phyloP scores from a whole-genome alignment of 805 yeast genomes.

The Metschnikowia noctiluminum region DNA sequence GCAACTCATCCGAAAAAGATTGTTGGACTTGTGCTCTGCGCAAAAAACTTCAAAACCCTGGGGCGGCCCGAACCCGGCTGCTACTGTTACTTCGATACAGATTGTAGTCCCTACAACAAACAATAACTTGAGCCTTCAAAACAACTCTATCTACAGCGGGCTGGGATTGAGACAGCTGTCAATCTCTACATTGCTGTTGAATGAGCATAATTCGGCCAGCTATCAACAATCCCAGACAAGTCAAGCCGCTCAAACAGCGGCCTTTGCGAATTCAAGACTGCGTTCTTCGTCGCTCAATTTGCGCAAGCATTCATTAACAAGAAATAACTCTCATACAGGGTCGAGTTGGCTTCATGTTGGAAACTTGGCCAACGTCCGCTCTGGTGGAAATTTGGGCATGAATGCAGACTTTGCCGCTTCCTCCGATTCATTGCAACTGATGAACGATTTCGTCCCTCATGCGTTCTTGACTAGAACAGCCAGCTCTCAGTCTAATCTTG shows the following conservation, averaged over 20 bases:
- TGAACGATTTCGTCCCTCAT: conserved; percentile 44
- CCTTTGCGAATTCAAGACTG: conserved; percentile 25
- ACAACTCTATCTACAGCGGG: conserved; percentile 15
- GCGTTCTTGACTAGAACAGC: conserved; percentile 29
- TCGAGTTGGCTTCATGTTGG: conserved; percentile 45
- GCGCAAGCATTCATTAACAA: conserved; percentile 42
- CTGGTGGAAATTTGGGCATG: conserved; percentile 15
- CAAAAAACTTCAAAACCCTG: conserved; percentile 13
- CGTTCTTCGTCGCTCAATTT: conserved; percentile 35
- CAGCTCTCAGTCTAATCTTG: conserved; percentile 20
- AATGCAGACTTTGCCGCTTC: conserved; percentile 26
- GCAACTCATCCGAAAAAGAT: conserved; percentile 40
- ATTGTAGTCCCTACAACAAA: conserved; percentile 10
- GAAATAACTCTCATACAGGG: conserved; percentile 37
- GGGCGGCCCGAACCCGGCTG: conserved; percentile 5
- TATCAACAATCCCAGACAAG: conserved; percentile 20
- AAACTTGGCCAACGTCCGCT: conserved; percentile 33
- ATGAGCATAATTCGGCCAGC: conserved; percentile 36
- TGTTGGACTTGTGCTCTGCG: conserved; percentile 37
- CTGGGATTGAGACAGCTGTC: conserved; percentile 34
- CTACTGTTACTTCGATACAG: conserved; percentile 13
- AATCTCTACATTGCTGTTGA: conserved; percentile 39
- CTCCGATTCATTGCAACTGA: conserved; percentile 42
- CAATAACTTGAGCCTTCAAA: background rate
- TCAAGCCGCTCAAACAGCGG: conserved; percentile 11